Evolutionary conservation across 352 stramenopile genomes (phyloP).

Genomic region (Globisporangium emineosum): DNA sequence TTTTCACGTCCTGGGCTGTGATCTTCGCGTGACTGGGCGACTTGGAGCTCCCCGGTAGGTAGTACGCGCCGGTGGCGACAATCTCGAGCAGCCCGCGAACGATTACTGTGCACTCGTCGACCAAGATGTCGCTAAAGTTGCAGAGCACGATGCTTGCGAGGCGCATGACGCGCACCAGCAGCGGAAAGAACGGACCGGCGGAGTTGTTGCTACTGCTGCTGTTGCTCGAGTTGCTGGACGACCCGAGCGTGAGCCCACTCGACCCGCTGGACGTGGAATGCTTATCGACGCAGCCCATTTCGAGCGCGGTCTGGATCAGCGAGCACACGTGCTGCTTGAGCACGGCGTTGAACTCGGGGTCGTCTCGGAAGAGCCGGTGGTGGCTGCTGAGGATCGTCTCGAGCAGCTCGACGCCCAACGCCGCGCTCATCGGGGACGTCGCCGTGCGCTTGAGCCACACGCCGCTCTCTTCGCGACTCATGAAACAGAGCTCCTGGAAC

Average conservation of each 20-base stretch:
- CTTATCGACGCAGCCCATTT: constrained; percentile 61
- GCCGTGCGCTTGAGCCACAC: constrained; percentile 82
- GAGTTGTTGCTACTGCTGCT: constrained; percentile 30
- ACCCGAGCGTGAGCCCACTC: constrained; percentile 24
- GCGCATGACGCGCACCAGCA: constrained; percentile 81
- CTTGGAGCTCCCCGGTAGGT: constrained; percentile 45
- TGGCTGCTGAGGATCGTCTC: constrained; percentile 74
- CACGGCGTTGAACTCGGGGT: constrained; percentile 72
- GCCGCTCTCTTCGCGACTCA: constrained; percentile 81
- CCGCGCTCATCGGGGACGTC: constrained; percentile 72
- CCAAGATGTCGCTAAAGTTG: constrained; percentile 71
- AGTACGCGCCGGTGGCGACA: constrained; percentile 74
- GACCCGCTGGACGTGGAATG: constrained; percentile 27
- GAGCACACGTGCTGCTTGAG: constrained; percentile 81
- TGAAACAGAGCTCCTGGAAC: constrained; percentile 85
- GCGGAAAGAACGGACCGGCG: constrained; percentile 58
- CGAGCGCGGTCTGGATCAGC: constrained; percentile 65
- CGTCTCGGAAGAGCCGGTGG: constrained; percentile 55
- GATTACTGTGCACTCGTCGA: constrained; percentile 62
- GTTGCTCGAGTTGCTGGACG: constrained; percentile 32
- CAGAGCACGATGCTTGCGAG: constrained; percentile 72
- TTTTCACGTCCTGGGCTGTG: constrained; percentile 57
- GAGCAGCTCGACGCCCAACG: constrained; percentile 74
- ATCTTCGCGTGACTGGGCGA: constrained; percentile 50
- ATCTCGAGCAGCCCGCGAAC: constrained; percentile 69